These are phyloP conservation scores for Trichothecium roseum DNA, from an alignment of 2,329 filamentous ascomycete species.

Conservation along the genomic window DNA sequence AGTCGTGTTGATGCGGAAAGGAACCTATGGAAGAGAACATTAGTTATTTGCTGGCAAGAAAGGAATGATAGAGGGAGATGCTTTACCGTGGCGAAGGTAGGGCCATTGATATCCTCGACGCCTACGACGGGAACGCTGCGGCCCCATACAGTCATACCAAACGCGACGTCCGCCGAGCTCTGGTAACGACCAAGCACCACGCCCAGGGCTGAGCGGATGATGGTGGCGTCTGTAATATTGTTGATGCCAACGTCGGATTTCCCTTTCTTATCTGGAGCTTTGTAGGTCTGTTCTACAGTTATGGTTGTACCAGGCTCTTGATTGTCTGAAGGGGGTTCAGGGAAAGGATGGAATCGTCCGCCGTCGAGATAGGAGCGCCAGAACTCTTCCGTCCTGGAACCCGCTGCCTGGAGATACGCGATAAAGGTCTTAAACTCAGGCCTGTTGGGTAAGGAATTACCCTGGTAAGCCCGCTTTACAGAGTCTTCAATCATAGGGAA, in stretches of 20 bases:
- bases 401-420: not conserved
- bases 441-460: conserved; percentile 34
- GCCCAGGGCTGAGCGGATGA: conserved; percentile 15
- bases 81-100: conserved; percentile 16
- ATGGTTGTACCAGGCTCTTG: not conserved
- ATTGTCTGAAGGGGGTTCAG: conserved; percentile 1
- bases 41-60: not conserved
- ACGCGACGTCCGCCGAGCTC: conserved; percentile 18
- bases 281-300: not conserved
- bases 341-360: conserved; percentile 1
- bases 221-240: conserved; percentile 10
- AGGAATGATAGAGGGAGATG: no score
- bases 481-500: conserved; percentile 7
- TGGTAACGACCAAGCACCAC: conserved; percentile 26
- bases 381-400: not conserved
- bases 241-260: not conserved
- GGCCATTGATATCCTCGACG: conserved; percentile 15
- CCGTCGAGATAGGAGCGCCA: not conserved
- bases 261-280: not conserved
- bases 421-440: conserved; percentile 9
- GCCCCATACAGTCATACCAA: conserved; percentile 15
- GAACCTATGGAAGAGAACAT: no score
- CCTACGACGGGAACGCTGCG: conserved; percentile 14
- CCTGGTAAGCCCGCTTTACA: conserved; percentile 15
- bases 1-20: not conserved